A percentile compares a stretch with the other conserved stretches of the same genome.
Conservation (phyloP, 2,329 filamentous ascomycete species). For the Beauveria varroae region DNA sequence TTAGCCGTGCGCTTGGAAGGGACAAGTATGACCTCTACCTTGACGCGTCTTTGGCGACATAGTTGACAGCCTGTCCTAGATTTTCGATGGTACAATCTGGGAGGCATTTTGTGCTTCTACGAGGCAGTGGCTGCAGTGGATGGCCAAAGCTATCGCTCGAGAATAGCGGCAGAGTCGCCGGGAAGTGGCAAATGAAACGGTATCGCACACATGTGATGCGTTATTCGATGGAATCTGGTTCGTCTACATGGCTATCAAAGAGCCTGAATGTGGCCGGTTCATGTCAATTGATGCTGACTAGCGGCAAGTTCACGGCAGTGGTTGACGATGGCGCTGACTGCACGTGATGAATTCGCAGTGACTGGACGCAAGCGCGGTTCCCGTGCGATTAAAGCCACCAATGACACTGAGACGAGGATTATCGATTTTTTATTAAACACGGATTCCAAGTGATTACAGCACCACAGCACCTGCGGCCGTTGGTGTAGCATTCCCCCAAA, state of each 20-base stretch:
- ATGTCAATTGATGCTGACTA: background rate
- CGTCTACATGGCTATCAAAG: background rate
- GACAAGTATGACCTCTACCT: constrained; percentile 12
- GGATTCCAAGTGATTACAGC: no score
- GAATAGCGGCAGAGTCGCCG: background rate
- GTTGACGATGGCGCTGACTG: background rate
- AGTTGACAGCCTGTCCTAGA: constrained; percentile 23
- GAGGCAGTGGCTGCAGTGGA: background rate
- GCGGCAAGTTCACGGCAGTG: background rate
- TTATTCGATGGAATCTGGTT: background rate
- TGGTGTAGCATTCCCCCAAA: no score
- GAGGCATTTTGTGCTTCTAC: constrained; percentile 14
- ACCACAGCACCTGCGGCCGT: no score
- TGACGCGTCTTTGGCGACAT: constrained; percentile 21
- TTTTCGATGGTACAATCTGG: constrained; percentile 21
- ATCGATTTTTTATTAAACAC: no score
- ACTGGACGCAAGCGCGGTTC: background rate
- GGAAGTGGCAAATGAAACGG: background rate
- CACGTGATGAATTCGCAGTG: background rate
- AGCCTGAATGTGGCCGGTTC: background rate
- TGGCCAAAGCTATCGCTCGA: background rate
- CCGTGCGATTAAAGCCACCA: background rate
- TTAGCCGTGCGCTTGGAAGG: background rate
- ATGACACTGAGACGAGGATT: no score
- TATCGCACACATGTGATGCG: background rate